Evolutionary conservation across 2,329 filamentous ascomycete species (phyloP).

Genomic region (Venturia pyrina): DNA sequence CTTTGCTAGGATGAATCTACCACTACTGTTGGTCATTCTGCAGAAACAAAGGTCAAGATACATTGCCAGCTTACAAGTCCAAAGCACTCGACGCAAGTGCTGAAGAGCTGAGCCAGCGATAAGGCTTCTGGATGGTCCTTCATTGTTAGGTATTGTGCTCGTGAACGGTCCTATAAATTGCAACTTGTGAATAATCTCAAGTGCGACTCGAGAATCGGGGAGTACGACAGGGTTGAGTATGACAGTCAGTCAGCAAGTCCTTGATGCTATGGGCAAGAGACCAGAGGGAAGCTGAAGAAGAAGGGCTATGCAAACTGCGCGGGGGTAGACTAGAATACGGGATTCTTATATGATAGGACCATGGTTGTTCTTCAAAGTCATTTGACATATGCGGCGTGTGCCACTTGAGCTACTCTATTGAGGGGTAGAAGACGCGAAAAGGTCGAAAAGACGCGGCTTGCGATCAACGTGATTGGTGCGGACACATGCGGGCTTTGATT

Average conservation of each 20-base stretch:
- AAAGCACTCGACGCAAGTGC: slow-evolving; percentile 34
- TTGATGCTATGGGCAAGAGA: not conserved
- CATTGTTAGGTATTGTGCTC: not conserved
- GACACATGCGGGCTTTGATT: not conserved
- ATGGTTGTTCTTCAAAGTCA: not conserved
- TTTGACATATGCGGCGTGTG: not conserved
- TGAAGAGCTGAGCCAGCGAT: slow-evolving; percentile 34
- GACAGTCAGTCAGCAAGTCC: not conserved
- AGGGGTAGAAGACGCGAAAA: not conserved
- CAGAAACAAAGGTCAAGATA: no score
- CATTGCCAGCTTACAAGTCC: slow-evolving; percentile 2
- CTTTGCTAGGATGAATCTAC: slow-evolving; percentile 29
- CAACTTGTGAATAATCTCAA: not conserved
- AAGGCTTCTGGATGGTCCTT: slow-evolving; percentile 13
- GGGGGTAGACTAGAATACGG: not conserved
- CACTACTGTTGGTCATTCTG: not conserved
- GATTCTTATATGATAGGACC: not conserved
- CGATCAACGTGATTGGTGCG: not conserved
- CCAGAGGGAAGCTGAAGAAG: not conserved
- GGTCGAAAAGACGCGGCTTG: not conserved
- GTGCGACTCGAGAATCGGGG: not conserved
- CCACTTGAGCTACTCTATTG: not conserved
- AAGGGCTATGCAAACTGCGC: not conserved
- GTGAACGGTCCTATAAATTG: not conserved
- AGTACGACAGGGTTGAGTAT: not conserved